A percentile compares a stretch with the other conserved stretches of the same genome.
phyloP scores from a whole-genome alignment of 2,329 filamentous ascomycete genomes.

The Fonsecaea monophora region DNA sequence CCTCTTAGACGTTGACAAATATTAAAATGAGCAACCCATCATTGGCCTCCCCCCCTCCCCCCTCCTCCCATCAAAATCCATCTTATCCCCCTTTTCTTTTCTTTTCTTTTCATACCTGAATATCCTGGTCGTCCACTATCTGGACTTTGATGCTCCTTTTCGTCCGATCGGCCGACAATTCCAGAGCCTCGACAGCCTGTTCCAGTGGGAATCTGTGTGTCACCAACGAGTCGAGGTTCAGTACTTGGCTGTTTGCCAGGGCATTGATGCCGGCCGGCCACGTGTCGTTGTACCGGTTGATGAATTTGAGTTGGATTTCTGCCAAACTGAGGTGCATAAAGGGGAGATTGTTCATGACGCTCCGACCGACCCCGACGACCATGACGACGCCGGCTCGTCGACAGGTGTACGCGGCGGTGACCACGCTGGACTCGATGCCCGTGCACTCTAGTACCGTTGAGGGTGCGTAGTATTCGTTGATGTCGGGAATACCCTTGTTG shows the following conservation, averaged over 20 bases:
- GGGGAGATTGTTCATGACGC: constrained; percentile 69
- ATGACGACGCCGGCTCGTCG: constrained; percentile 66
- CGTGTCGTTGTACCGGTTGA: constrained; percentile 73
- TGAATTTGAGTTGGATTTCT: constrained; percentile 73
- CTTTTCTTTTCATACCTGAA: not conserved
- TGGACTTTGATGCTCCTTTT: constrained; percentile 67
- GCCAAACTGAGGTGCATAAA: constrained; percentile 71
- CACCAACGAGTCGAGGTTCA: constrained; percentile 68
- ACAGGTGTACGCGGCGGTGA: constrained; percentile 64
- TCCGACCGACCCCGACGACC: constrained; percentile 68
- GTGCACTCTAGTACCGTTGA: constrained; percentile 70
- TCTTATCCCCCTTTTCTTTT: too few relatives aligned
- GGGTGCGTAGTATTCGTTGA: constrained; percentile 63
- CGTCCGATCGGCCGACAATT: constrained; percentile 59
- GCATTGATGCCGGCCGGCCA: constrained; percentile 71
- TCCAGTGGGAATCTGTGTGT: constrained; percentile 70
- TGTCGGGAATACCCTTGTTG: constrained; percentile 12
- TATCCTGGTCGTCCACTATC: constrained; percentile 58
- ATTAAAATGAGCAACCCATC: too few relatives aligned
- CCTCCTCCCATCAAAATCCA: too few relatives aligned
- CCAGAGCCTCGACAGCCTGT: constrained; percentile 64
- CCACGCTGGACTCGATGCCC: constrained; percentile 68
- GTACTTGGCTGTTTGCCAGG: constrained; percentile 61
- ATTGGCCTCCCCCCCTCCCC: too few relatives aligned
- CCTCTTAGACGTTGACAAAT: too few relatives aligned